Conservation (phyloP, 352 stramenopile genomes). For the Peronospora farinosa region DNA sequence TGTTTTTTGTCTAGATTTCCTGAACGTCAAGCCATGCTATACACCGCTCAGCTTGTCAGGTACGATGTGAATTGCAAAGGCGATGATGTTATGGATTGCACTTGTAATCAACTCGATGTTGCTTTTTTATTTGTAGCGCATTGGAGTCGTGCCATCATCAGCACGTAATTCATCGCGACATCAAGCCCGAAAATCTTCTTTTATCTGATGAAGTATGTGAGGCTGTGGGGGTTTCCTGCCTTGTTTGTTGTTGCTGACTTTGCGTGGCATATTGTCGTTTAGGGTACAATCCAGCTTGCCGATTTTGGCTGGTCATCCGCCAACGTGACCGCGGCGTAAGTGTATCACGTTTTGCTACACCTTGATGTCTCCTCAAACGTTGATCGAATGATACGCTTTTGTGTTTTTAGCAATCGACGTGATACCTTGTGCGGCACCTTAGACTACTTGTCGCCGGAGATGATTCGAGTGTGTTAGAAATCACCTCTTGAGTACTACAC, state of each 20-base stretch:
- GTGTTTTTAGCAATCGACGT: slow-evolving; percentile 60
- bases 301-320: slow-evolving; percentile 99
- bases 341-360: slow-evolving; percentile 1
- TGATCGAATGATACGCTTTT: slow-evolving; percentile 1
- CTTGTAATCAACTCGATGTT: background rate
- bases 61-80: slow-evolving; percentile 7
- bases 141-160: slow-evolving; percentile 72
- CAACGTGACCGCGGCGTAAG: slow-evolving; percentile 70
- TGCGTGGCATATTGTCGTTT: background rate
- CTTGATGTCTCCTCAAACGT: background rate
- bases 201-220: slow-evolving; percentile 52
- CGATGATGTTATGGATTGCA: background rate
- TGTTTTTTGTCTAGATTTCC: slow-evolving; percentile 32
- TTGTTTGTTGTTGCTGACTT: slow-evolving; percentile 2
- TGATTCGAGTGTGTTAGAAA: slow-evolving; percentile 86
- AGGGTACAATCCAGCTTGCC: slow-evolving; percentile 95
- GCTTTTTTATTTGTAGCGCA: slow-evolving; percentile 20
- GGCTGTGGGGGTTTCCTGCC: background rate
- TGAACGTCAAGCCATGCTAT: slow-evolving; percentile 57
- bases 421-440: slow-evolving; percentile 98
- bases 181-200: slow-evolving; percentile 95
- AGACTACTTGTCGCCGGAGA: slow-evolving; percentile 99
- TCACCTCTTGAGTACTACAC: background rate
- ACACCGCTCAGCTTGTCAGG: slow-evolving; percentile 70
- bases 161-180: slow-evolving; percentile 90